These are phyloP conservation scores for Leccinellum albellum DNA, from an alignment of 768 basidiomycete species.

Conservation along the genomic window DNA sequence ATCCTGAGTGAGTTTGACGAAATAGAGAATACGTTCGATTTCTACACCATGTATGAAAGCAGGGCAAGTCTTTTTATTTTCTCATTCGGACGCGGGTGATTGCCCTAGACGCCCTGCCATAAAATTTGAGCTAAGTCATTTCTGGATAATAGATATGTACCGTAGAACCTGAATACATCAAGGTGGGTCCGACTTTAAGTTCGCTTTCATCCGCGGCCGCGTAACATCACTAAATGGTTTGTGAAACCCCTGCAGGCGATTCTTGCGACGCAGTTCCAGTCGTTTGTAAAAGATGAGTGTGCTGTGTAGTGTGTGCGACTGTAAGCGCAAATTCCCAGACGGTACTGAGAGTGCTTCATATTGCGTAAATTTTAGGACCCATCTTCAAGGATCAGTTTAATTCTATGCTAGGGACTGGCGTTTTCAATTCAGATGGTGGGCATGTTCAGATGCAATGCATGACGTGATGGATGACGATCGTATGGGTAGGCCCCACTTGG, in stretches of 20 bases:
- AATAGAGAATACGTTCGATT: constrained; percentile 23
- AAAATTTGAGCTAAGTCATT: neutral
- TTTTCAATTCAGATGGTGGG: constrained; percentile 40
- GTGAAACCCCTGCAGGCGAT: constrained; percentile 27
- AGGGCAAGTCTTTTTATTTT: constrained; percentile 13
- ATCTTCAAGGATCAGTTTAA: constrained; percentile 17
- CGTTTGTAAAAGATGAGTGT: constrained; percentile 34
- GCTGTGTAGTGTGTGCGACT: constrained; percentile 33
- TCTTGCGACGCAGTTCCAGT: constrained; percentile 36
- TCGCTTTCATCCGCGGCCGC: neutral
- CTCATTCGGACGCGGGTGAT: neutral
- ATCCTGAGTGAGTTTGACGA: neutral
- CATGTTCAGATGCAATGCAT: neutral
- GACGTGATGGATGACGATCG: neutral
- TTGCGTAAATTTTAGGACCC: neutral
- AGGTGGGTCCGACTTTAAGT: constrained; percentile 13
- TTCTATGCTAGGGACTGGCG: constrained; percentile 35
- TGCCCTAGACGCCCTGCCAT: neutral
- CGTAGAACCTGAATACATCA: constrained; percentile 37
- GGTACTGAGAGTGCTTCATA: too few species aligned
- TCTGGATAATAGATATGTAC: constrained; percentile 32
- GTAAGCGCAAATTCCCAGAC: neutral
- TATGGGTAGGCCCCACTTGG: constrained; percentile 33
- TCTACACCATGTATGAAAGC: constrained; percentile 24
- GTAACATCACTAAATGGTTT: neutral